Percentiles rank a stretch among this genome's conserved stretches.
Conservation (phyloP, 345 rosid species). For the Linum usitatissimum region DNA sequence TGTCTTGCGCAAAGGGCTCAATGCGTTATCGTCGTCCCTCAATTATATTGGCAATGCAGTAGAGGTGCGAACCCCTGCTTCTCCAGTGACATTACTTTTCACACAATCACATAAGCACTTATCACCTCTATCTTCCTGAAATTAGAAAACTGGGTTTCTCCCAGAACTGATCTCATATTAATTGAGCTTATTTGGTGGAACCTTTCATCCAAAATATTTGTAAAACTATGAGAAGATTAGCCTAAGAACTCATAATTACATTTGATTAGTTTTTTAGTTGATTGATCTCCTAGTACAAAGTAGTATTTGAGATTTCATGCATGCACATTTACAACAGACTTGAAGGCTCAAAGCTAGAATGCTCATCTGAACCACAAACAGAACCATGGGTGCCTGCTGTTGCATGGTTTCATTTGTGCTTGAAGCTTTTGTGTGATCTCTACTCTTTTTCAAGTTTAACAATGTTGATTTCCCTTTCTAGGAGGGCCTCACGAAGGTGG, state of each 20-base stretch:
- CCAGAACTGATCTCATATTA: background rate
- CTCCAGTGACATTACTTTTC: background rate
- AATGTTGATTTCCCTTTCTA: conserved; percentile 1
- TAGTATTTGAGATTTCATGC: background rate
- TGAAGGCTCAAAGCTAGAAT: background rate
- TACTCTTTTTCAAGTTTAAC: background rate
- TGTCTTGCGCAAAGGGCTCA: conserved; percentile 18
- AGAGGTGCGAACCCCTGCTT: conserved; percentile 12
- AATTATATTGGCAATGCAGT: conserved; percentile 23
- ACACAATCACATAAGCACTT: background rate
- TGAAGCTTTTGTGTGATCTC: background rate
- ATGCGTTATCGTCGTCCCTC: conserved; percentile 25
- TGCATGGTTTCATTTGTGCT: background rate
- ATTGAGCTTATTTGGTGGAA: background rate
- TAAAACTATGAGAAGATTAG: background rate
- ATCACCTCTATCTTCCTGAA: background rate
- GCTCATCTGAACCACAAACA: background rate
- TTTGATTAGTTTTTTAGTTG: background rate
- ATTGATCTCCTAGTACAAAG: background rate
- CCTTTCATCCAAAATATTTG: background rate
- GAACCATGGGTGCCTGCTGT: background rate
- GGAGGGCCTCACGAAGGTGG: conserved; percentile 24
- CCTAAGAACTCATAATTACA: background rate
- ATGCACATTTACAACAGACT: background rate
- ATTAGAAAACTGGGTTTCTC: background rate